Evolutionary conservation across 2,329 filamentous ascomycete species (phyloP), one percentile per base, ranked within the genome.

Genomic region (Catunica adiposa): DNA sequence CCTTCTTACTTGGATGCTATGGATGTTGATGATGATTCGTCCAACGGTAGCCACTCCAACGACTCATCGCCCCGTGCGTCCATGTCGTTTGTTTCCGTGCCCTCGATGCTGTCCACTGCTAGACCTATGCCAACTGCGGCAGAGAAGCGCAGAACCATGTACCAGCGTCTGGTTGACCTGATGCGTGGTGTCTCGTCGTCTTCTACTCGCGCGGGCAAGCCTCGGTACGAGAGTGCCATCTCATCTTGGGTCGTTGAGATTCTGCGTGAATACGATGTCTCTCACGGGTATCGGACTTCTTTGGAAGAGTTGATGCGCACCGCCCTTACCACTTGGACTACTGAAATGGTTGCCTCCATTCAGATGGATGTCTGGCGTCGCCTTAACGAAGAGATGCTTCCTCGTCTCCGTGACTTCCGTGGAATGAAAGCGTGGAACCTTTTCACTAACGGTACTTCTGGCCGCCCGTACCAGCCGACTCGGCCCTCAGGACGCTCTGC

Each of bases 211-310:
- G 69, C 73, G 22, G 50, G 53, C 22, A 63, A 67, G 7, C 68
- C 71, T 46, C 71, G 74, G 54, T 80, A 77, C 77, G 69, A 72
- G 59, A 68, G 68, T 3, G 71, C 80, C 59, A 72, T 72, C 2
- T 71, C 75, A 2, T 70, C 74, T 1, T 69, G 80, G 62, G 76
- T 77, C 1, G 67, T 80, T 9, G 74, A 80, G 65, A 78, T 80
- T 23, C 75, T 78, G 66, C 75, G 77, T n/a, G 74, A 69, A 61
- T 74, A 73, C 52, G 71, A 75, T 51, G 73, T 73, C 0, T 74
- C 76, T 1, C 66, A 68, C 31, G 69, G 73, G 22, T 79, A 9
- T 62, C 69, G 0, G 66, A 67, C 1, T 72, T 15, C 79, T 34
- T 76, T 79, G 61, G 66, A 69, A n/a, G 64, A 79, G 15, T 69